Base-by-base conservation (phyloP, 1,284 basidiomycete species). In the Ganoderma lucidum region DNA sequence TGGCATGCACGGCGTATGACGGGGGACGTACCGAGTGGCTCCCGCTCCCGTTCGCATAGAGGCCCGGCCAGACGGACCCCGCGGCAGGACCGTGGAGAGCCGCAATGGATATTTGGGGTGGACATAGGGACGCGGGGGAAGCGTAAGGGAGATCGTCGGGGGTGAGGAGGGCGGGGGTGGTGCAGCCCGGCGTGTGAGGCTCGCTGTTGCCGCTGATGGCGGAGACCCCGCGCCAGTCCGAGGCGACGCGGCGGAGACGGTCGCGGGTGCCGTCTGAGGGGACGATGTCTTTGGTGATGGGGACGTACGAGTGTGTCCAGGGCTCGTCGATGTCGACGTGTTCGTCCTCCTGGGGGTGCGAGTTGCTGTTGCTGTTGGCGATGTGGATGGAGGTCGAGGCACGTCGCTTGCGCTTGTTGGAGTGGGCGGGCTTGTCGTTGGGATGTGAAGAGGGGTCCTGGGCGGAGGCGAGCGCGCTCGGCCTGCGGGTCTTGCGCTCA, bases 181-280 rank as follows among this genome's bases (percentile, higher is more conserved):
- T 76, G 72, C 70, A 72, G 67, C 75, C 72, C 32, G 79, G 81
- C 3, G 77, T 77, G 6, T 61, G 39, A 23, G 59, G 41, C 14
- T n/a, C 8, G 28, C 78, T 75, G 2, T 62, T 79, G 75, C 32
- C 81, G 74, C n/a, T 81, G 70, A 92, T 81, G 3, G 91, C 90
- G n/a, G 88, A 87, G 32, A 93, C 80, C 0, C 91, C 92, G 9
- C 92, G 82, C 91, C 92, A 93, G 41, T 85, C 81, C 44, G 85
- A 84, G 12, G 92, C 90, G n/a, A 88, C 85, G 19, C 82, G 80
- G n/a, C 84, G 83, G 0, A 93, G 83, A 48, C 83, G 84, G 41
- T 83, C 80, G n/a, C 89, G 83, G 0, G 86, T 86, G 32, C 86
- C 81, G 37, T 83, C 80, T 65, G 85, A 80, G 3, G 86, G 45